Evolutionary conservation across 306 rosid species (phyloP), one percentile per base, ranked within the genome.

Genomic region (Corylus avellana): DNA sequence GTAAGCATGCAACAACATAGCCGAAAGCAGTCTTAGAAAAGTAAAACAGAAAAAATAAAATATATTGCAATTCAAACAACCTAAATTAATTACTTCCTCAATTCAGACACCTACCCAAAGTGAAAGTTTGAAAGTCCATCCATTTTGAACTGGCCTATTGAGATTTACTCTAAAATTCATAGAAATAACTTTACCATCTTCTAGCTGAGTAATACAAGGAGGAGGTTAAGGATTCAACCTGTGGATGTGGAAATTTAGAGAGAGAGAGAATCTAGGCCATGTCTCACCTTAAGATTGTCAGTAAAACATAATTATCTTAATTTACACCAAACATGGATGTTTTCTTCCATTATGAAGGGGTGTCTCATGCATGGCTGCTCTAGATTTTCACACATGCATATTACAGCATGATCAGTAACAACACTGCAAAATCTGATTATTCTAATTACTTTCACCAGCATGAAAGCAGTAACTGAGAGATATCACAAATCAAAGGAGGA

Each of bases 391-490:
- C 42, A 32, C 55, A 46, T 51, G 14, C 9, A 12, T 61, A 47
- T n/a, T 79, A 73, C 47, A 17, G 54, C 48, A 67, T 35, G 29
- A 61, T 20, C 25, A 37, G 42, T 0, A 42, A 42, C 46, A 42
- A 42, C 37, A 59, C 17, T 49, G 61, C 51, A 77, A 42, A 29
- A n/a, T 50, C 32, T 75, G 59, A 80, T 56, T 2, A 49, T 64
- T 78, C 47, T 51, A 75, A 46, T 81, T 72, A 66, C 78, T 70
- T 49, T 79, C 72, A 63, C 48, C 93, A 91, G 98, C 89, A 84
- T 90, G 87, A 86, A 87, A 78, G 84, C 91, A 64, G 58, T 85
- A 77, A 77, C 89, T 35, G 93, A 91, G 73, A 87, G 88, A 81
- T 91, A 91, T 77, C 85, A 78, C 57, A 79, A 71, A 20, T 49